Evolutionary conservation across 2,329 filamentous ascomycete genomes (phyloP), one percentile per base, ranked within the genome.

Genomic region (Akanthomyces muscarius): DNA sequence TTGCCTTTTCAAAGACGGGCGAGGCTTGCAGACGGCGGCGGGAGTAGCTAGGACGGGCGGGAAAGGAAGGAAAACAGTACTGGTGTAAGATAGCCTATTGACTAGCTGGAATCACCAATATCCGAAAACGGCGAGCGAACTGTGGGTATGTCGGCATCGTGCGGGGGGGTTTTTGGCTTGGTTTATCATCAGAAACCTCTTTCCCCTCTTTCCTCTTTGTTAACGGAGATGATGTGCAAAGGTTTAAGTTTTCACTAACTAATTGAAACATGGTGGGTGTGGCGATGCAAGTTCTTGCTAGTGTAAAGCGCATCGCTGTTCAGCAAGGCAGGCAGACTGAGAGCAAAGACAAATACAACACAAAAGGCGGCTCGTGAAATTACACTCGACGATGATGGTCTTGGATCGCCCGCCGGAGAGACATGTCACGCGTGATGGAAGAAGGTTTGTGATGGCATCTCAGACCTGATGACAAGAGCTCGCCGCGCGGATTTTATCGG

Each of bases 381-480:
- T 42, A 8, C 14, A 30, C 42, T n/a, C 42, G 16, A 16, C 4
- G 38, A 41, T 41, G 38, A 41, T 14, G 14, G 13, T 41, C 14
- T 23, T 23, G 45, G n/a, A 16, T 21, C 16, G 25, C 5, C 16
- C 25, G 52, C 16, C 8, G 3, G 38, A 44, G 36, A 55, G 36
- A 30, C 52, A 55, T 42, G 25, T 55, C 52, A 44, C 52, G 36
- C 52, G 52, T 38, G 14, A 16, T 41, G 16, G 14, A 5, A 55
- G 13, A 28, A 21, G 14, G 52, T 55, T 28, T 54, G 52, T 54
- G 36, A 54, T 55, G 52, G 18, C 10, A 55, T 55, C 52, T 52
- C 50, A 52, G 50, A 52, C 38, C 38, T 41, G 38, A 47, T 41
- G 38, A 23, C 44, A 47, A 47, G 23, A 21, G 18, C 3, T 23